Evolutionary conservation across 1,139 yeast genomes (phyloP).

Genomic region (Barnettozyma hawaiiensis): DNA sequence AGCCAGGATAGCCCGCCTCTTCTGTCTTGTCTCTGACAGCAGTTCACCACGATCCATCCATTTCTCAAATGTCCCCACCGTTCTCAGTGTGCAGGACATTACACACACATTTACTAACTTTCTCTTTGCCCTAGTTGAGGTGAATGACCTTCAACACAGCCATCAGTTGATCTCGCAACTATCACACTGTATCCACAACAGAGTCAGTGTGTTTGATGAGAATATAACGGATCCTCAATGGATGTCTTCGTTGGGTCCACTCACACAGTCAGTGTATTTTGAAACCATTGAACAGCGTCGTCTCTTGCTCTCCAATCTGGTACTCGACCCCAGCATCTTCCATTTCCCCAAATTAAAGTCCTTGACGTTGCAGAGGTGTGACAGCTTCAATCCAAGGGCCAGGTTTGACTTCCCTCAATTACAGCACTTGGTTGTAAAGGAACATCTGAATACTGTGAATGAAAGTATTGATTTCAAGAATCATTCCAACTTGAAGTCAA

Average conservation of each 20-base stretch:
- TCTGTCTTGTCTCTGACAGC: constrained; percentile 8
- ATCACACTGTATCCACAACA: constrained; percentile 5
- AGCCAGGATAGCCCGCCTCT: constrained; percentile 1
- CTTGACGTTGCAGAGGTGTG: constrained; percentile 7
- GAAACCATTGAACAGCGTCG: constrained; percentile 9
- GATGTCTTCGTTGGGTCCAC: constrained; percentile 8
- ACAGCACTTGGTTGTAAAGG: constrained; percentile 2
- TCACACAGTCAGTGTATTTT: constrained; percentile 9
- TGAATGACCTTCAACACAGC: constrained; percentile 10
- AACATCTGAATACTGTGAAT: constrained; percentile 7
- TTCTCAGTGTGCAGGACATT: not conserved
- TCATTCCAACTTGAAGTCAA: constrained; percentile 1
- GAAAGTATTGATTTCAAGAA: constrained; percentile 8
- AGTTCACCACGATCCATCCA: not conserved
- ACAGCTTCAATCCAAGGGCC: not conserved
- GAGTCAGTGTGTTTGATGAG: constrained; percentile 12
- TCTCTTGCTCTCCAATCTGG: constrained; percentile 6
- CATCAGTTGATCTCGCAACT: not conserved
- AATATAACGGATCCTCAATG: constrained; percentile 3
- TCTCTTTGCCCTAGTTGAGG: constrained; percentile 11
- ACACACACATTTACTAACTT: not conserved
- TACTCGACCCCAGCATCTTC: constrained; percentile 9
- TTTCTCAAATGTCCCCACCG: not conserved
- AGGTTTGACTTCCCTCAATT: constrained; percentile 9
- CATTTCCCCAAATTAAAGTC: constrained; percentile 8